A percentile compares a stretch with the other conserved stretches of the same genome.
phyloP scores from a whole-genome alignment of 306 rosid genomes.

The Oxytropis ochrocephala region DNA sequence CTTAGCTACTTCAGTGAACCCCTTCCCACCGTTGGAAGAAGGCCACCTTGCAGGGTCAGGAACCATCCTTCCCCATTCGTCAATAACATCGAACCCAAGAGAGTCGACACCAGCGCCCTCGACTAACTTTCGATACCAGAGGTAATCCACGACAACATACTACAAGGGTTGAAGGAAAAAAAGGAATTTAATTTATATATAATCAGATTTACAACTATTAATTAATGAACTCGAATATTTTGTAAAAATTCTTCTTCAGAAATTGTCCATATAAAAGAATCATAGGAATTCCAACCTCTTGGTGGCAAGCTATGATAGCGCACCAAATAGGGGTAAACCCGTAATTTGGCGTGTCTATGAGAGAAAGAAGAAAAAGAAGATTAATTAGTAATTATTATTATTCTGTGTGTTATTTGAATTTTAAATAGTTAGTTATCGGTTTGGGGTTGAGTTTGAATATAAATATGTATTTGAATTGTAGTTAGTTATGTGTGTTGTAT shows the following conservation, averaged over 20 bases:
- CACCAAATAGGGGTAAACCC: too few species aligned
- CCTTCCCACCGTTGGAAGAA: constrained; percentile 70
- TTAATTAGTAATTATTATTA: too few species aligned
- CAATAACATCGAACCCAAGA: constrained; percentile 84
- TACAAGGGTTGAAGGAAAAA: neutral
- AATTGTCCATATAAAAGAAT: constrained; percentile 80
- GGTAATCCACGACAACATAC: constrained; percentile 95
- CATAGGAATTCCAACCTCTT: constrained; percentile 99
- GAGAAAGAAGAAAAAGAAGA: too few species aligned
- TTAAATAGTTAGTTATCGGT: too few species aligned
- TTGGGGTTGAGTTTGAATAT: too few species aligned
- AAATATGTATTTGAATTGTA: too few species aligned
- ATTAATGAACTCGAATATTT: too few species aligned
- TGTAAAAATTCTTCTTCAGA: constrained; percentile 69
- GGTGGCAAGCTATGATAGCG: too few species aligned
- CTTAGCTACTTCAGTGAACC: constrained; percentile 59
- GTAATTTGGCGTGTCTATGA: too few species aligned
- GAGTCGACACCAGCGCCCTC: constrained; percentile 66
- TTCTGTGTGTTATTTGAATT: too few species aligned
- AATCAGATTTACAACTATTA: too few species aligned
- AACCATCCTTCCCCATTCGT: constrained; percentile 84
- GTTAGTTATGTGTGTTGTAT: too few species aligned
- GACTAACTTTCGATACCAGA: constrained; percentile 84
- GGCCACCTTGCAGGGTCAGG: constrained; percentile 96
- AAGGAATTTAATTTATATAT: neutral